Evolutionary conservation across 805 yeast species (phyloP), one percentile per base, ranked within the genome.

Genomic region (Saccharomycopsis amapae): DNA sequence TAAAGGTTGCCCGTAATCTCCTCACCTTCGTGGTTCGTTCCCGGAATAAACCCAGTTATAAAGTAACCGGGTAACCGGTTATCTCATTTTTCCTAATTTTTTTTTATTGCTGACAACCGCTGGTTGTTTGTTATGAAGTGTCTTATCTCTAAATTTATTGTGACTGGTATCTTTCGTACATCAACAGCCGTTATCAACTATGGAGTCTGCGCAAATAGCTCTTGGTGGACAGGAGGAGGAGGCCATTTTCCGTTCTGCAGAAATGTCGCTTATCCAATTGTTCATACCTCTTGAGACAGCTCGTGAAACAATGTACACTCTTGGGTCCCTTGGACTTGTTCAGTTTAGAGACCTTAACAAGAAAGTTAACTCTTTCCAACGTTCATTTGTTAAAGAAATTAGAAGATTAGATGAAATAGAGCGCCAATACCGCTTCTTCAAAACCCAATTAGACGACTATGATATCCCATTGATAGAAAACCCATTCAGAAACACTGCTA

Each of bases 191-290:
- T n/a, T n/a, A n/a, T n/a, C n/a, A n/a, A n/a, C n/a, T n/a, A n/a
- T n/a, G n/a, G n/a, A n/a, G n/a, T n/a, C n/a, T n/a, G n/a, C n/a
- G n/a, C n/a, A n/a, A n/a, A n/a, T n/a, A n/a, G n/a, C n/a, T n/a
- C n/a, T n/a, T n/a, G n/a, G n/a, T n/a, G n/a, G n/a, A n/a, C n/a
- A n/a, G n/a, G n/a, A n/a, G n/a, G 51, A 46, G 30, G 53, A 50
- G 45, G 53, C 53, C 12, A 48, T 50, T 23, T 50, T 50, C 45
- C 53, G 76, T 39, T 68, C 73, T 22, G 75, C 75, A 7, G 72
- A 74, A 7, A 71, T 71, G 76, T 59, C 69, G 2, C 56, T 71
- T 38, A 73, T 71, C 12, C 76, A 71, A 49, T 66, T 71, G 58
- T 71, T 69, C 51, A 71, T 71, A 24, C 69, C 75, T 19, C 63